Evolutionary conservation across 179 eudicot species (phyloP).

Genomic region (Nepenthes alata): DNA sequence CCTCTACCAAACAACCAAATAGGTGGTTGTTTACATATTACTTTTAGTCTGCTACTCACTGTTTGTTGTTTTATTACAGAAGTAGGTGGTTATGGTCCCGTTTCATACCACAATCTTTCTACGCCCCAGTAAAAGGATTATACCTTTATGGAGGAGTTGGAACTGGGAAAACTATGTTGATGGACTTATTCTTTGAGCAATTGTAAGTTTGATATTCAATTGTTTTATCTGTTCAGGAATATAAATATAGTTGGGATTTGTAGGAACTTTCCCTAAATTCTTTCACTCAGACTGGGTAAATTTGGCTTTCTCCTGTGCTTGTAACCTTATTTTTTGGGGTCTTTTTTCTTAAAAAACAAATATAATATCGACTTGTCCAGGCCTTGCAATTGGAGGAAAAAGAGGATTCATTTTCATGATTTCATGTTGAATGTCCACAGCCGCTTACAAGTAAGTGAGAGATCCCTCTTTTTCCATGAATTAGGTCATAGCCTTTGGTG

Average conservation of each 20-base stretch:
- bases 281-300: no score
- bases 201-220: constrained; percentile 38
- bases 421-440: constrained; percentile 91
- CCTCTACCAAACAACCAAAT: not conserved
- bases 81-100: constrained; percentile 84
- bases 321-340: not conserved
- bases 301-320: not conserved
- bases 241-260: no score
- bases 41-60: not conserved
- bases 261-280: not conserved
- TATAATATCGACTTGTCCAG: constrained; percentile 24
- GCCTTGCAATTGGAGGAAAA: constrained; percentile 79
- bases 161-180: constrained; percentile 84
- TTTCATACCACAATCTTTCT: constrained; percentile 53
- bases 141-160: constrained; percentile 83
- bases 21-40: not conserved
- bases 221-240: not conserved
- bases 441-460: constrained; percentile 52
- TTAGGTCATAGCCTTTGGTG: no score
- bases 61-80: constrained; percentile 27
- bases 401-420: constrained; percentile 90
- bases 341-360: not conserved
- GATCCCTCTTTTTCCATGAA: constrained; percentile 1
- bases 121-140: constrained; percentile 67
- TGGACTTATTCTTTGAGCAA: constrained; percentile 74